Conservation (phyloP, 1,139 yeast genomes). For the Candida tetrigidarum region DNA sequence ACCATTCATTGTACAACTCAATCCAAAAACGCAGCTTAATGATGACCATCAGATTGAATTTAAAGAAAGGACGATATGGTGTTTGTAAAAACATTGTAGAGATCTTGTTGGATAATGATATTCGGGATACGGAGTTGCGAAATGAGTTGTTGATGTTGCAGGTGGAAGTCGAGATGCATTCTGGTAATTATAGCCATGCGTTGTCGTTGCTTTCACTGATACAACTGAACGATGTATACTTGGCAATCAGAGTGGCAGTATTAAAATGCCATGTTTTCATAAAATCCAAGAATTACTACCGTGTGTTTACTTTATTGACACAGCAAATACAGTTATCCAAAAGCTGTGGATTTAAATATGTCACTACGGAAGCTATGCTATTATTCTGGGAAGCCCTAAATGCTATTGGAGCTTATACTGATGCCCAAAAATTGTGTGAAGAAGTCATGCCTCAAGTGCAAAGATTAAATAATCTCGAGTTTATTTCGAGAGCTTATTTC, state of each 20-base stretch:
- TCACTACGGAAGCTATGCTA: slow-evolving; percentile 45
- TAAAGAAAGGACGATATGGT: slow-evolving; percentile 39
- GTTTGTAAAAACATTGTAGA: slow-evolving; percentile 30
- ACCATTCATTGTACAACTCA: slow-evolving; percentile 36
- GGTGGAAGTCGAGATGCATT: slow-evolving; percentile 32
- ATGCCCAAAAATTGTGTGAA: slow-evolving; percentile 38
- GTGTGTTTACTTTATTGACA: slow-evolving; percentile 47
- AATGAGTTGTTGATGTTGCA: slow-evolving; percentile 31
- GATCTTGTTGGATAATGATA: slow-evolving; percentile 25
- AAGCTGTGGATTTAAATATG: slow-evolving; percentile 39
- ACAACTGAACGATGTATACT: slow-evolving; percentile 27
- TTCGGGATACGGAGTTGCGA: slow-evolving; percentile 35
- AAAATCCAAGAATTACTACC: slow-evolving; percentile 38
- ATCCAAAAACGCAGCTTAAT: slow-evolving; percentile 43
- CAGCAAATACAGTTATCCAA: slow-evolving; percentile 49
- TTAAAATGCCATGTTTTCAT: slow-evolving; percentile 47
- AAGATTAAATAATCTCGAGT: slow-evolving; percentile 33
- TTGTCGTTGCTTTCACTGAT: slow-evolving; percentile 32
- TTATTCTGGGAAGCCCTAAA: slow-evolving; percentile 42
- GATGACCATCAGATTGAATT: slow-evolving; percentile 37
- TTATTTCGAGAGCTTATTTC: slow-evolving; percentile 41
- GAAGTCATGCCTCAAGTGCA: slow-evolving; percentile 46
- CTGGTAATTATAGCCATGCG: slow-evolving; percentile 40
- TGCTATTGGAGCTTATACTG: slow-evolving; percentile 36
- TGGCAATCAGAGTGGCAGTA: slow-evolving; percentile 47